Conservation (phyloP, 352 stramenopile species). For the Pythium coloratum region DNA sequence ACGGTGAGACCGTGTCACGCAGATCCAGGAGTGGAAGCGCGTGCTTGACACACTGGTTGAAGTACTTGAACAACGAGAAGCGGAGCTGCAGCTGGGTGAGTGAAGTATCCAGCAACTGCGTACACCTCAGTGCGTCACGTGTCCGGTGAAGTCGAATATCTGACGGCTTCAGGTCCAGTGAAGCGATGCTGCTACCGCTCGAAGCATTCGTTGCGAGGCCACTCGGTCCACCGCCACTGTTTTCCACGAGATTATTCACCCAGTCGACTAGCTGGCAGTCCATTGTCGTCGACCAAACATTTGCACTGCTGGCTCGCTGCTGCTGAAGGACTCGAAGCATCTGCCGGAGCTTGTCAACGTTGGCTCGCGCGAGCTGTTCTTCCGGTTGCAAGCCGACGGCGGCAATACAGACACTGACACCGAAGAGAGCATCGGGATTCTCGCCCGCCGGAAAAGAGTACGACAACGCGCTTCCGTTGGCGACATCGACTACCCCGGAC, state of each 20-base stretch:
- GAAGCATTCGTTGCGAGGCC: conserved; percentile 1
- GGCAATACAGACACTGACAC: conserved; percentile 56
- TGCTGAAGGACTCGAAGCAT: conserved; percentile 27
- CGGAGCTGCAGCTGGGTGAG: conserved; percentile 66
- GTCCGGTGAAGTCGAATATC: conserved; percentile 72
- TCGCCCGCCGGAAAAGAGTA: conserved; percentile 61
- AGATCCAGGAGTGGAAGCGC: conserved; percentile 76
- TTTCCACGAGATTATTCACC: conserved; percentile 82
- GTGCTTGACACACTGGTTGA: conserved; percentile 71
- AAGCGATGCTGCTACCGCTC: conserved; percentile 26
- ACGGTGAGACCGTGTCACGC: conserved; percentile 64
- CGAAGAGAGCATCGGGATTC: conserved; percentile 57
- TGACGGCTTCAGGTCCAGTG: conserved; percentile 63
- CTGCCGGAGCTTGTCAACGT: conserved; percentile 36
- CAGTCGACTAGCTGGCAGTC: conserved; percentile 86
- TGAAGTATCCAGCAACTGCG: conserved; percentile 54
- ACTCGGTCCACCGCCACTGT: conserved; percentile 20
- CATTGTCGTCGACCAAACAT: conserved; percentile 63
- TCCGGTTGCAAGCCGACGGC: conserved; percentile 62
- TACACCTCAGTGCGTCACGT: conserved; percentile 75
- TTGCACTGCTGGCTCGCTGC: conserved; percentile 2
- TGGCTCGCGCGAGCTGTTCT: conserved; percentile 58
- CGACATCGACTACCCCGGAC: conserved; percentile 44
- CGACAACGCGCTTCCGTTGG: conserved; percentile 53
- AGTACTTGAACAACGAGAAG: conserved; percentile 81